Evolutionary conservation across 139 green algal genomes (phyloP).

Genomic region (Chlamydomonas sphaeroides): DNA sequence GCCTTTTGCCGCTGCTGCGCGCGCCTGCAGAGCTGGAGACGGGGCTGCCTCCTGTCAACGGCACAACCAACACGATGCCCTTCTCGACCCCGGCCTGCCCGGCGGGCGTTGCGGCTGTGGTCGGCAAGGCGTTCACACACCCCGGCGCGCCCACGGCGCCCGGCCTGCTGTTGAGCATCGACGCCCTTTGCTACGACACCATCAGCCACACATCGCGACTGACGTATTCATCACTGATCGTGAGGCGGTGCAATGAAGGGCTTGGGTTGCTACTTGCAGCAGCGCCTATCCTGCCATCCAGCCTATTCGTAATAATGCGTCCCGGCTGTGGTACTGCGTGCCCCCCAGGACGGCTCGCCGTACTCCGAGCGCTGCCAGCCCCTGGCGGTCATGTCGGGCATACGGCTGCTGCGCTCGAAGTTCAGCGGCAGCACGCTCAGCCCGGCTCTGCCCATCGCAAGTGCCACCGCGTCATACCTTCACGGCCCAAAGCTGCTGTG

Average conservation of each 20-base stretch:
- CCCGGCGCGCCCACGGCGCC: too few relatives aligned
- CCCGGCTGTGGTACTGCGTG: too few relatives aligned
- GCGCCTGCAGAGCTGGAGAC: not conserved
- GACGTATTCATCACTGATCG: too few relatives aligned
- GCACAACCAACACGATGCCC: not conserved
- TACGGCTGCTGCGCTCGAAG: not conserved
- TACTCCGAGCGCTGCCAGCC: not conserved
- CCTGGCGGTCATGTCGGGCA: not conserved
- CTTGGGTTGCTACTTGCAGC: too few relatives aligned
- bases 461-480: not conserved
- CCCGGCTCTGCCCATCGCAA: too few relatives aligned
- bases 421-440: not conserved
- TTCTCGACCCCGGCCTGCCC: not conserved
- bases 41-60: not conserved
- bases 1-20: not conserved
- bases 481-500: not conserved
- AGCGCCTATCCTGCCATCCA: too few relatives aligned
- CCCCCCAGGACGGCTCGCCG: too few relatives aligned
- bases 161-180: not conserved
- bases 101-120: not conserved
- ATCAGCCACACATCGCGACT: not conserved
- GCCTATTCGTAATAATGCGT: too few relatives aligned
- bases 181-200: not conserved
- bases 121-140: not conserved
- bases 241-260: too few relatives aligned